These are phyloP conservation scores for Cyclospora cayetanensis DNA, from an alignment of 169 alveolate species.

Conservation along the genomic window DNA sequence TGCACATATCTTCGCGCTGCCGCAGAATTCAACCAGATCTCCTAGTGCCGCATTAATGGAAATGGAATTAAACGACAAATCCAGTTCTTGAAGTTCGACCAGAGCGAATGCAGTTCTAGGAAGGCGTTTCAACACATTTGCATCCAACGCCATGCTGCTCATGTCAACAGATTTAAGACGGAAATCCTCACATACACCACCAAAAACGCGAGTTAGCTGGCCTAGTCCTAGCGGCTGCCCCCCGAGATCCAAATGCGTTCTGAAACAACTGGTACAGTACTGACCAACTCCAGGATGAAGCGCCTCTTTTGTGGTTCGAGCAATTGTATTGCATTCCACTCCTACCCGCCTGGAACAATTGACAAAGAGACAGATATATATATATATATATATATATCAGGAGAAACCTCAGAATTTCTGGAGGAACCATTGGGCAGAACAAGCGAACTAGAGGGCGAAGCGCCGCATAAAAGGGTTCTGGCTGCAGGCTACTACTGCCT, in stretches of 20 bases:
- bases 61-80: conserved; percentile 19
- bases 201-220: conserved; percentile 1
- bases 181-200: not conserved
- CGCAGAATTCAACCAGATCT: conserved; percentile 21
- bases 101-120: not conserved
- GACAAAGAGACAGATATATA: not conserved
- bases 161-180: conserved; percentile 52
- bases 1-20: conserved; percentile 42
- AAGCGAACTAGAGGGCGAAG: too few relatives aligned
- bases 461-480: too few relatives aligned
- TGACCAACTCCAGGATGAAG: conserved; percentile 64
- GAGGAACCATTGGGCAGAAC: too few relatives aligned
- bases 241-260: conserved; percentile 16
- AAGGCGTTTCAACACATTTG: conserved; percentile 1
- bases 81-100: conserved; percentile 15
- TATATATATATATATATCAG: too few relatives aligned
- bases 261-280: conserved; percentile 60
- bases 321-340: conserved; percentile 26
- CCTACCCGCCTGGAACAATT: conserved; percentile 36
- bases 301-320: not conserved
- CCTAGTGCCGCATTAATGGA: not conserved
- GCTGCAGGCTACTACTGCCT: too few relatives aligned
- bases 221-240: conserved; percentile 37
- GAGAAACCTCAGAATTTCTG: too few relatives aligned
- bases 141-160: conserved; percentile 51